Evolutionary conservation across 2,329 filamentous ascomycete genomes (phyloP), one percentile per base, ranked within the genome.

Genomic region (Fusarium azukiicola): DNA sequence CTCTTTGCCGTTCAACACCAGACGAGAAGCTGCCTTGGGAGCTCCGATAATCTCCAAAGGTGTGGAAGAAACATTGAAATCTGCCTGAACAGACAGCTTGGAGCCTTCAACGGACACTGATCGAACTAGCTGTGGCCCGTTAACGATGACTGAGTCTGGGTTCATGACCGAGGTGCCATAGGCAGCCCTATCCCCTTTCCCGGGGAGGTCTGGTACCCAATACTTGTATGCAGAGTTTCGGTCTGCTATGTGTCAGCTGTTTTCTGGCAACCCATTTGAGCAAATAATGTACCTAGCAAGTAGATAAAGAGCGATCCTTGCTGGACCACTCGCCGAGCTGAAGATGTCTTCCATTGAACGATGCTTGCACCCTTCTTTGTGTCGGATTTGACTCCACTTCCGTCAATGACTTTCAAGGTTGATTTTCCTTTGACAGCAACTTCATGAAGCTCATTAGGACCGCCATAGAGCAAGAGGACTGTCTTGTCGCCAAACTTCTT

Each of bases 21-120:
- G 82, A 0, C 84, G 86, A 4, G 91, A 90, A 3, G 92, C 87
- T 2, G 83, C 85, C 1, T 87, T 84, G 0, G 93, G 91, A 0
- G 92, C 94, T 6, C 95, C 94, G 44, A 96, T 92, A 32, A 97
- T 89, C 78, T 97, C 95, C 19, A 97, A 86, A 0, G 91, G 82
- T 0, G 94, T 94, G 0, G 95, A 96, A 1, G 90, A 58, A 14
- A 58, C 85, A 80, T 97, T 97, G 76, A 97, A 90, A 81, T 98
- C 96, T 6, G 94, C 96, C 7, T 91, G 92, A 5, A 97, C 84
- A 17, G 91, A 89, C 8, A 97, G 88, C 2, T 90, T 90, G n/a
- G 87, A 88, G 4, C 90, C 92, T 9, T 91, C 81, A 2, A 95
- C 84, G 5, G 90, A 89, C 0, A 94, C 94, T 0, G 91, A 93